Evolutionary conservation across 1,284 basidiomycete genomes (phyloP).

Genomic region (Apiotrichum gamsii): DNA sequence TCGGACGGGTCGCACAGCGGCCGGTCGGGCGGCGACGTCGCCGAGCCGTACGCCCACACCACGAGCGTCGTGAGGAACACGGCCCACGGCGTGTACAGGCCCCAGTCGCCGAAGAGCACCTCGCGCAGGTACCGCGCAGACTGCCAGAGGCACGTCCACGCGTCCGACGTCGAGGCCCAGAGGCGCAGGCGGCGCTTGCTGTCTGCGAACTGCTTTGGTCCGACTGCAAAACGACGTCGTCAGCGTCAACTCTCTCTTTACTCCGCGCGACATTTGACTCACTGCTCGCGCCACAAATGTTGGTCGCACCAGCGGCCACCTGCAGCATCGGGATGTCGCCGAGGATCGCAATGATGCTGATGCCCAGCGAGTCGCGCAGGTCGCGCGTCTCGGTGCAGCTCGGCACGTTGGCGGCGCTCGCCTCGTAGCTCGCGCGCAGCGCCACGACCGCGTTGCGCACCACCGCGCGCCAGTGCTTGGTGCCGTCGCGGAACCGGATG

Average conservation of each 20-base stretch:
- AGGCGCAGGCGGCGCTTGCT: constrained; percentile 28
- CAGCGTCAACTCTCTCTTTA: not conserved
- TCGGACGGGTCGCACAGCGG: not conserved
- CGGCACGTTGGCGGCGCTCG: constrained; percentile 15
- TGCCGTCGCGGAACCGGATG: constrained; percentile 34
- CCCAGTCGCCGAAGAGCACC: constrained; percentile 32
- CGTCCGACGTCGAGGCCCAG: constrained; percentile 37
- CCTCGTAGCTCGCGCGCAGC: constrained; percentile 33
- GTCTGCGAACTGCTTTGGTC: constrained; percentile 32
- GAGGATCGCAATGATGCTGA: constrained; percentile 37
- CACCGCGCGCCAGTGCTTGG: constrained; percentile 35
- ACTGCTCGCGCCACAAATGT: constrained; percentile 32
- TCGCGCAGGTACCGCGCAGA: constrained; percentile 35
- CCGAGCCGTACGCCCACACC: constrained; percentile 25
- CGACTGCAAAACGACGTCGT: constrained; percentile 17
- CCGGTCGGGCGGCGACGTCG: constrained; percentile 3
- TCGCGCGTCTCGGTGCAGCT: constrained; percentile 26
- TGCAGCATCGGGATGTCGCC: constrained; percentile 42
- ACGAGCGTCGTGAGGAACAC: constrained; percentile 36
- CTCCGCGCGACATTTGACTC: constrained; percentile 9
- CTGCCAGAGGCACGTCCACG: constrained; percentile 43
- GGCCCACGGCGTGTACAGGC: constrained; percentile 37
- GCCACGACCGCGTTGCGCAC: constrained; percentile 36
- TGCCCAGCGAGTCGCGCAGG: constrained; percentile 35
- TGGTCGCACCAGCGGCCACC: constrained; percentile 33